Base-by-base conservation (phyloP, 2,329 filamentous ascomycete genomes). In the Pseudocercospora musae region DNA sequence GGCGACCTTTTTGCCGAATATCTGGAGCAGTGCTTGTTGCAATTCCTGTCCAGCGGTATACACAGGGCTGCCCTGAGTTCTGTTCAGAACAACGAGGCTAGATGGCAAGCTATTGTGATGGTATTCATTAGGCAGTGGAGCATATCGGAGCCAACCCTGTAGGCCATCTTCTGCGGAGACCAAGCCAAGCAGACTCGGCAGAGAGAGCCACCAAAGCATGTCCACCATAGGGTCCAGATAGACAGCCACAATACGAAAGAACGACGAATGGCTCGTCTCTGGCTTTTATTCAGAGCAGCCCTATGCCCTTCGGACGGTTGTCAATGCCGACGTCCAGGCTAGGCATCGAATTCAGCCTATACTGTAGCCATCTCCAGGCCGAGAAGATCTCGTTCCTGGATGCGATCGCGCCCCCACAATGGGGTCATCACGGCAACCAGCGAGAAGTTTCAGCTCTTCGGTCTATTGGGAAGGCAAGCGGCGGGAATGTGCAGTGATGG, bases 121-220 rank as follows among this genome's bases (percentile, higher is more conserved):
- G 79, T 76, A 37, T 27, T 40, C 73, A 57, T 75, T 65, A 4
- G 80, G 75, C 13, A 87, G 70, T 8, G 81, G 79, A 31, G 86
- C 86, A 71, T 89, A 89, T 54, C 87, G 82, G 59, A 89, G 74
- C 87, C 87, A 90, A 53, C 78, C 87, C 60, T 82, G 77, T 23
- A 86, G 75, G 10, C 87, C 87, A 69, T 84, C 82, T 69, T 90
- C 87, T 42, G 85, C 86, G 49, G 74, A 73, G 44, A 71, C 80
- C 40, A 80, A 69, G 70, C 66, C 64, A 49, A 59, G 27, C n/a
- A 60, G 31, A 21, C 66, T 63, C 49, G 56, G 27, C 11, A 61
- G 33, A 23, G 60, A n/a, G 48, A 29, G 21, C 48, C 48, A 27
- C 48, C 48, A 52, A 52, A 52, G 57, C 9, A 63, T 31, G n/a